A percentile compares a stretch with the other conserved stretches of the same genome.
Conservation (phyloP, 179 eudicot species). For the Vitellaria paradoxa region DNA sequence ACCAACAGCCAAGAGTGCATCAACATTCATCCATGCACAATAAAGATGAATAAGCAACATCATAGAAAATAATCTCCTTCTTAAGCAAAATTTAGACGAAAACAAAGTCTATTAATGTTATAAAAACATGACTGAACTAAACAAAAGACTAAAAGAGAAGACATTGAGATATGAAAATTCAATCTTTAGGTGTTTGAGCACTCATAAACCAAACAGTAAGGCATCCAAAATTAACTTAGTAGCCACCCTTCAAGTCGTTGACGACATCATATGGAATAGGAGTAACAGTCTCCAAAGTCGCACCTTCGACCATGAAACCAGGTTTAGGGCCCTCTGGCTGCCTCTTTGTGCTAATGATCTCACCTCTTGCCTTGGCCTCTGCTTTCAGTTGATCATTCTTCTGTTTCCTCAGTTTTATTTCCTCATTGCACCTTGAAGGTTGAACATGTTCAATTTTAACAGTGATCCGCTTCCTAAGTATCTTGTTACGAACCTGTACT, state of each 20-base stretch:
- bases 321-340: conserved; percentile 79
- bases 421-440: conserved; percentile 58
- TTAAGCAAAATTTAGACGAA: too few relatives aligned
- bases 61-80: too few relatives aligned
- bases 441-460: conserved; percentile 77
- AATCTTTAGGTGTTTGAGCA: too few relatives aligned
- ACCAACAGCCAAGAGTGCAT: too few relatives aligned
- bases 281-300: conserved; percentile 78
- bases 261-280: conserved; percentile 87
- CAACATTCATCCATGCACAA: too few relatives aligned
- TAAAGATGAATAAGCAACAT: too few relatives aligned
- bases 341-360: conserved; percentile 74
- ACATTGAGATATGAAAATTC: too few relatives aligned
- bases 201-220: too few relatives aligned
- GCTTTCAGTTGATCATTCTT: conserved; percentile 73
- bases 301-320: conserved; percentile 76
- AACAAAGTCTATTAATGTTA: too few relatives aligned
- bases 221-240: conserved; percentile 17
- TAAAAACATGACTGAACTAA: too few relatives aligned
- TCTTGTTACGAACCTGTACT: conserved; percentile 65
- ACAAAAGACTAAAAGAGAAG: too few relatives aligned
- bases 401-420: conserved; percentile 54
- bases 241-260: conserved; percentile 86
- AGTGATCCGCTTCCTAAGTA: conserved; percentile 77
- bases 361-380: conserved; percentile 65